Evolutionary conservation across 169 alveolate genomes (phyloP).

Genomic region (Plasmodium ovale): DNA sequence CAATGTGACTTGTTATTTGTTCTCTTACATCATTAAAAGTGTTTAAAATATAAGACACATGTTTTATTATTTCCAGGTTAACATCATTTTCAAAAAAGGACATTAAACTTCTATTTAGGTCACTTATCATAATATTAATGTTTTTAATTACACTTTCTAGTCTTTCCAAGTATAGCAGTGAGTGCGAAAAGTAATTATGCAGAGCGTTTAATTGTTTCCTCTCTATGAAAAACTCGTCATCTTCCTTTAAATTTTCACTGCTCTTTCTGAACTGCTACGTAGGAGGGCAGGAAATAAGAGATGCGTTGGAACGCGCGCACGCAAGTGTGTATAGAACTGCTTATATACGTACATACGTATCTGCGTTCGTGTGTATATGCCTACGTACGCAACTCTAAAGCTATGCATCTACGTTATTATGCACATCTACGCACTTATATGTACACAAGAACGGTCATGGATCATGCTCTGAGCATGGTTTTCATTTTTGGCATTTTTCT

Average conservation of each 20-base stretch:
- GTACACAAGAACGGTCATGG: background rate
- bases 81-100: constrained; percentile 71
- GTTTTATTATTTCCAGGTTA: constrained; percentile 57
- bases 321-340: background rate
- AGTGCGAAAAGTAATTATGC: constrained; percentile 59
- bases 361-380: background rate
- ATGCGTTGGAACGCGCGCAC: background rate
- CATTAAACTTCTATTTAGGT: constrained; percentile 68
- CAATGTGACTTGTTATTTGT: constrained; percentile 45
- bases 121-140: constrained; percentile 75
- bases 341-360: background rate
- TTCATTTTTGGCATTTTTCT: background rate
- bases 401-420: background rate
- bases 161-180: constrained; percentile 67
- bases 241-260: constrained; percentile 31
- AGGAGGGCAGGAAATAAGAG: background rate
- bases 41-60: constrained; percentile 52
- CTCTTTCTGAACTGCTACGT: constrained; percentile 51
- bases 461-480: background rate
- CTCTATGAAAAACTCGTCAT: constrained; percentile 62
- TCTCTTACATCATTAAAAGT: constrained; percentile 73
- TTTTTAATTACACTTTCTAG: constrained; percentile 65
- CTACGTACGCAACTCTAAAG: background rate
- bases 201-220: constrained; percentile 56
- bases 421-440: background rate